Evolutionary conservation across 352 stramenopile genomes (phyloP), one percentile per base, ranked within the genome.

Genomic region (Globisporangium cylindrosporum): DNA sequence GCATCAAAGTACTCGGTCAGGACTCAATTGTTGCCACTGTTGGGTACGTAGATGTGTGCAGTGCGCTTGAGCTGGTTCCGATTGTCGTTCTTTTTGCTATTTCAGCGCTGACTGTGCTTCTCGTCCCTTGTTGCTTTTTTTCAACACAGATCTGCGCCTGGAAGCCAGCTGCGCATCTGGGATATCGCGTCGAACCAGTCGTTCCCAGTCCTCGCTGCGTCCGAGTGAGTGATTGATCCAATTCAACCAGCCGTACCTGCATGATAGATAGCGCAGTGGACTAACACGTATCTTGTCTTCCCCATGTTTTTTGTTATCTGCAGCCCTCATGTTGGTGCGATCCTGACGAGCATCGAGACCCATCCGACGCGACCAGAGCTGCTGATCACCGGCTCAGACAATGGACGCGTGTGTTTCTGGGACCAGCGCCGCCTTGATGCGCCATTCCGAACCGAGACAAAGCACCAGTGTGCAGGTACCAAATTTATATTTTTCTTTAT

Each of bases 341-440:
- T 79, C 24, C 71, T 93, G 43, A 92, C 80, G 27, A 80, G 79
- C 20, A 25, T 93, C 15, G 87, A 92, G 72, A 90, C 78, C 22
- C 87, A 94, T 46, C 87, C 87, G 48, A 93, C 87, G 20, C 83
- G 85, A 2, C 87, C 87, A 7, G 87, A 94, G 68, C 59, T 94
- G 34, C 73, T 94, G 56, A 73, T 94, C 62, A 92, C 87, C 0
- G 87, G 87, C 55, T 76, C 77, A 27, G 74, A 89, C 56, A 85
- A 94, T 38, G 87, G 87, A 22, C 77, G 77, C 36, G 73, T 94
- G 27, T 79, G 73, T 41, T 80, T 93, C 29, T 94, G 87, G 87
- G 87, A 94, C 73, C 80, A 86, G 48, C 85, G 87, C 20, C 86
- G 86, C 55, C 75, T 93, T 4, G 75, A 88, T 48, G 62, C 73